Conservation (phyloP, 179 eudicot species). For the Beta macrorhiza region DNA sequence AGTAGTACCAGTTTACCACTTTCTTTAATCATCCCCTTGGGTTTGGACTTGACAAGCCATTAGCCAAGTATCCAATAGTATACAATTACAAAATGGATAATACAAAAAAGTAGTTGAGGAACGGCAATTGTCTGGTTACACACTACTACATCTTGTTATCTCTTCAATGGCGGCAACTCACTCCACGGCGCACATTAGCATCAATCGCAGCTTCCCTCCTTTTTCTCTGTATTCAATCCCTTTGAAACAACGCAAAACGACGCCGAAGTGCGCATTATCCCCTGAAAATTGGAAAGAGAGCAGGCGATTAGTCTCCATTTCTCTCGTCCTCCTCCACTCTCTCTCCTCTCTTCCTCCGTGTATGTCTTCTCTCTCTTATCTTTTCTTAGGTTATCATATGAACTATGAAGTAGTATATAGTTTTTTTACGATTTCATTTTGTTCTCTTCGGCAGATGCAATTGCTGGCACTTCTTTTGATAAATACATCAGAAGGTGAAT, state of each 20-base stretch:
- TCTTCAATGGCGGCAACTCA: slow-evolving; percentile 22
- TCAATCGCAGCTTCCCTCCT: neutral
- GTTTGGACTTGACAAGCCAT: no score
- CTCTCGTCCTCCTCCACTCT: slow-evolving; percentile 44
- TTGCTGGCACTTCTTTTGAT: slow-evolving; percentile 56
- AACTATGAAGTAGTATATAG: no score
- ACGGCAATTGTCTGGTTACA: neutral
- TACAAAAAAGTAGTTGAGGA: neutral
- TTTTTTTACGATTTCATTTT: neutral
- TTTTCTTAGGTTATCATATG: neutral
- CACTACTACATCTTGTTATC: neutral
- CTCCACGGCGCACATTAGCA: slow-evolving; percentile 19
- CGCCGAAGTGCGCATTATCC: slow-evolving; percentile 23
- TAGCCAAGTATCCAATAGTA: no score
- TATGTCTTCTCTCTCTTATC: slow-evolving; percentile 14
- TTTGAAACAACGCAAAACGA: neutral
- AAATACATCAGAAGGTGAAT: slow-evolving; percentile 66
- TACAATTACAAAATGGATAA: neutral
- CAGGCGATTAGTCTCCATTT: slow-evolving; percentile 47
- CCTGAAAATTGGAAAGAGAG: slow-evolving; percentile 24
- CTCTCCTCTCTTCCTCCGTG: slow-evolving; percentile 36
- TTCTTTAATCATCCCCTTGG: no score
- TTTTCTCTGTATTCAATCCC: neutral
- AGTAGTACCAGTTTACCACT: no score
- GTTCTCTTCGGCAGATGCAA: slow-evolving; percentile 27